Evolutionary conservation across 2,329 filamentous ascomycete genomes (phyloP).

Genomic region (Cordyceps militaris): DNA sequence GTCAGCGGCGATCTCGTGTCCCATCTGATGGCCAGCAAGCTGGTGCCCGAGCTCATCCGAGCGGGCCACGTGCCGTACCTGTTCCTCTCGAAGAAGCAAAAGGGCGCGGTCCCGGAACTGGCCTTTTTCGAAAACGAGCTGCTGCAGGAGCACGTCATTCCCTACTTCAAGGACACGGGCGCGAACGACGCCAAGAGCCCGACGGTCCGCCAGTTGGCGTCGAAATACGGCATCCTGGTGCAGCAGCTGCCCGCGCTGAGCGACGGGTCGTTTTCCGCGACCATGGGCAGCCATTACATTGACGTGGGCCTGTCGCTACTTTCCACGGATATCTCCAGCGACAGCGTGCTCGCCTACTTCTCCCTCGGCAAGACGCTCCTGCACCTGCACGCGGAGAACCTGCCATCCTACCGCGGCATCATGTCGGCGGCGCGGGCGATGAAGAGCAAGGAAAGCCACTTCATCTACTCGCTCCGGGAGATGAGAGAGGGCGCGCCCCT

Average conservation of each 20-base stretch:
- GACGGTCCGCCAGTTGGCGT: not conserved
- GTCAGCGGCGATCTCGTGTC: conserved; percentile 3
- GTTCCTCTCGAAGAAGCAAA: not conserved
- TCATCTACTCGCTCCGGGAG: conserved; percentile 8
- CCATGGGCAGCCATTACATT: conserved; percentile 5
- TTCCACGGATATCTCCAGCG: not conserved
- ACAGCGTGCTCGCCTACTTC: not conserved
- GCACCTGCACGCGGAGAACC: not conserved
- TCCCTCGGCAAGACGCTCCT: conserved; percentile 2
- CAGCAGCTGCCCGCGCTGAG: not conserved
- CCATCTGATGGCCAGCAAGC: conserved; percentile 6
- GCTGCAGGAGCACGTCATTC: conserved; percentile 7
- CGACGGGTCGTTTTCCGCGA: not conserved
- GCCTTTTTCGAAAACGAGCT: conserved; percentile 8
- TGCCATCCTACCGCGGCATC: not conserved
- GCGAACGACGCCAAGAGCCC: not conserved
- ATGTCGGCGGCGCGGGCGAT: conserved; percentile 1
- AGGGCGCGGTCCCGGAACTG: not conserved
- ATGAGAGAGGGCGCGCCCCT: not conserved
- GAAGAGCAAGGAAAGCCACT: conserved; percentile 4
- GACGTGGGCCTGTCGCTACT: not conserved
- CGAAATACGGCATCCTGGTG: conserved; percentile 11
- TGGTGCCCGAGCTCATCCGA: conserved; percentile 4
- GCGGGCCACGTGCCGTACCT: conserved; percentile 9
- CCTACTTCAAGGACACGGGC: conserved; percentile 3